phyloP scores from a whole-genome alignment of 164 flowering plant genomes.

The Vitis cinerea region DNA sequence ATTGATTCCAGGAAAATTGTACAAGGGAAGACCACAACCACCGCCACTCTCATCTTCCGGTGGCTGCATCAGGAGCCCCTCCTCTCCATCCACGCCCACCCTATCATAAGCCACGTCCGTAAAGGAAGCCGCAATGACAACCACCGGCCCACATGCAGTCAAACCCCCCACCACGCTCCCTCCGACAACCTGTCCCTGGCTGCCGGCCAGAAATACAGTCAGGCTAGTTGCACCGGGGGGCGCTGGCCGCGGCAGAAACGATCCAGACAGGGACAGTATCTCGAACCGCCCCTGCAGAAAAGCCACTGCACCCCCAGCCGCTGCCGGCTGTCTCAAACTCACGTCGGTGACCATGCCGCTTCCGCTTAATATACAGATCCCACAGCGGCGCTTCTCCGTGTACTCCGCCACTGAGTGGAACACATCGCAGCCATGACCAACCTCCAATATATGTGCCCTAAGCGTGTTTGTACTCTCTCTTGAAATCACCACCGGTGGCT shows the following conservation, averaged over 20 bases:
- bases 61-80: constrained; percentile 1
- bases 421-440: constrained; percentile 18
- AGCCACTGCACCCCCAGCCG: constrained; percentile 16
- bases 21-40: constrained; percentile 10
- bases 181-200: constrained; percentile 22
- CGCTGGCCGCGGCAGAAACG: constrained; percentile 25
- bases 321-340: constrained; percentile 16
- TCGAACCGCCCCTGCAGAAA: constrained; percentile 11
- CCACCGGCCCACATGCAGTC: constrained; percentile 21
- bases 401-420: constrained; percentile 14
- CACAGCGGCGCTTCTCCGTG: constrained; percentile 18
- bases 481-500: constrained; percentile 20
- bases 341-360: constrained; percentile 24
- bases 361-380: constrained; percentile 22
- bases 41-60: background rate
- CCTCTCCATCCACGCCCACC: constrained; percentile 15
- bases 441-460: constrained; percentile 18
- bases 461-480: constrained; percentile 24
- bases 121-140: constrained; percentile 23
- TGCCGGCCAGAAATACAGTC: constrained; percentile 19
- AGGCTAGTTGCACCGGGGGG: constrained; percentile 24
- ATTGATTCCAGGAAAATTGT: constrained; percentile 4
- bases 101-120: constrained; percentile 22
- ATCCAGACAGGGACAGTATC: constrained; percentile 17
- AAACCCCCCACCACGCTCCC: constrained; percentile 23